Conservation (phyloP, 2,329 filamentous ascomycete genomes). For the Rutstroemia sydowiana region DNA sequence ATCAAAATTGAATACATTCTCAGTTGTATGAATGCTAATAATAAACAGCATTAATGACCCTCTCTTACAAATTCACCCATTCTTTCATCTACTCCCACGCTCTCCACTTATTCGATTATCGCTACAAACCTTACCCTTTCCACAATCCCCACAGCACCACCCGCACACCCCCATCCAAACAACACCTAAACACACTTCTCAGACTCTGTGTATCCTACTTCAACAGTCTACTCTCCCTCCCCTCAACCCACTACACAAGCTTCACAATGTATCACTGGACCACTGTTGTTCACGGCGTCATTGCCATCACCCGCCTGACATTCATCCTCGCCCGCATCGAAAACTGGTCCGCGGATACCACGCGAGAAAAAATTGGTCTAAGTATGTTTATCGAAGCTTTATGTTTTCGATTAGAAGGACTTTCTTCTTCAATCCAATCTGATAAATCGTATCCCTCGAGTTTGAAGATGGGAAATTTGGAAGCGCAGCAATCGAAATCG, state of each 20-base stretch:
- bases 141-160: constrained; percentile 1
- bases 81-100: constrained; percentile 21
- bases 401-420: constrained; percentile 20
- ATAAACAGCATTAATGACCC: constrained; percentile 13
- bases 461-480: no score
- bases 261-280: constrained; percentile 23
- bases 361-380: constrained; percentile 21
- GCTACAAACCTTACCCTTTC: no score
- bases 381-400: constrained; percentile 27
- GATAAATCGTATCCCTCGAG: no score
- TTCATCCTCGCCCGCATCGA: constrained; percentile 23
- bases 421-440: constrained; percentile 17
- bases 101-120: constrained; percentile 22
- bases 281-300: constrained; percentile 16
- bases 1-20: no score
- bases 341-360: constrained; percentile 20
- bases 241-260: constrained; percentile 12
- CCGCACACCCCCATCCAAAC: constrained; percentile 4
- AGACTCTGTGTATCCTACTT: constrained; percentile 18
- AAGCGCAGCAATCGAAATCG: no score
- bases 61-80: constrained; percentile 15
- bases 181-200: constrained; percentile 2
- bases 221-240: constrained; percentile 23
- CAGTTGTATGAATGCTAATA: no score
- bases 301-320: constrained; percentile 22